Evolutionary conservation across 1,284 basidiomycete species (phyloP).

Genomic region (Bjerkandera adusta): DNA sequence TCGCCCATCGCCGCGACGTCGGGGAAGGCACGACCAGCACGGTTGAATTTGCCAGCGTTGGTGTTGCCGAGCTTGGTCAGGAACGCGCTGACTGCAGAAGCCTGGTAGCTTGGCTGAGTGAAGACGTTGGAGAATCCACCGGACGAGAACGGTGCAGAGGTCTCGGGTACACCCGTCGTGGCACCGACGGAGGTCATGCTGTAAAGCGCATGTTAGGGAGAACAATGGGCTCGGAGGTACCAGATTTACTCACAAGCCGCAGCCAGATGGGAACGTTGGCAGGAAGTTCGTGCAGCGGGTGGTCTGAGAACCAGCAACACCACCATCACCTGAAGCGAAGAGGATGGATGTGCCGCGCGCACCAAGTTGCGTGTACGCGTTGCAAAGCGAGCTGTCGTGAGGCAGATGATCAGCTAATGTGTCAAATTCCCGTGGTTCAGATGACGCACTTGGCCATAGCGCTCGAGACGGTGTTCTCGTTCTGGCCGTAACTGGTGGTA

Average conservation of each 20-base stretch:
- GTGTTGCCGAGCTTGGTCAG: constrained; percentile 27
- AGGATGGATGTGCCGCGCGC: constrained; percentile 59
- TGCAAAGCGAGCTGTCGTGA: constrained; percentile 41
- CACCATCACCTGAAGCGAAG: constrained; percentile 64
- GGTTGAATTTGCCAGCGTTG: constrained; percentile 29
- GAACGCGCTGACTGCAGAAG: constrained; percentile 33
- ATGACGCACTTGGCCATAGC: constrained; percentile 33
- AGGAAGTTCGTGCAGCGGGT: constrained; percentile 52
- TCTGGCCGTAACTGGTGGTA: constrained; percentile 38
- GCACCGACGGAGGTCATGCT: constrained; percentile 60
- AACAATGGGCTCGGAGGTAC: not conserved
- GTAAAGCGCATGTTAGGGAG: not conserved
- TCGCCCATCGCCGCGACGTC: constrained; percentile 30
- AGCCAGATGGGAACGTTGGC: constrained; percentile 58
- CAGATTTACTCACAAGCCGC: constrained; percentile 27
- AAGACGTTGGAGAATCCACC: constrained; percentile 49
- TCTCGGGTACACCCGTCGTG: constrained; percentile 47
- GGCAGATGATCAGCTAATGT: not conserved
- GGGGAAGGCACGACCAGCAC: constrained; percentile 31
- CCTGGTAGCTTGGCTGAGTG: constrained; percentile 38
- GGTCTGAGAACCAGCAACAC: constrained; percentile 59
- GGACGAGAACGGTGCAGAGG: constrained; percentile 32
- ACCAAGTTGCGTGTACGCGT: constrained; percentile 60
- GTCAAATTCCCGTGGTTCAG: not conserved
- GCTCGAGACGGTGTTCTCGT: constrained; percentile 23